Percentiles rank a stretch among this genome's conserved stretches.
These are phyloP conservation scores for Phytopythium delawarense DNA, from an alignment of 352 stramenopile genomes.

Conservation along the genomic window DNA sequence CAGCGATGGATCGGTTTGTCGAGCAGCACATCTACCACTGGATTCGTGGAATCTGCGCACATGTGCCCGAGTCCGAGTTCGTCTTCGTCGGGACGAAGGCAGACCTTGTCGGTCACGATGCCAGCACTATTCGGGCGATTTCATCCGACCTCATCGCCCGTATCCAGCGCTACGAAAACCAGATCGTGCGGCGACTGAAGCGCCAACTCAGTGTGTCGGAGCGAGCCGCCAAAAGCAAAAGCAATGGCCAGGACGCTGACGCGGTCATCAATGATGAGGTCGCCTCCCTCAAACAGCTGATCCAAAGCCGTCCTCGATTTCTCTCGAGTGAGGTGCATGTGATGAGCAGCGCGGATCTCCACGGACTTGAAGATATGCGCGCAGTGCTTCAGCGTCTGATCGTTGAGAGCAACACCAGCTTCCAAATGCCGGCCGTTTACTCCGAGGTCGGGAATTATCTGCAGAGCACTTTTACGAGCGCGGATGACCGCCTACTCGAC, in stretches of 20 bases:
- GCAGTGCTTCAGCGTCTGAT: not conserved
- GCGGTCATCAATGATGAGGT: too few species aligned
- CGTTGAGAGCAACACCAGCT: not conserved
- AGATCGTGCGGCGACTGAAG: not conserved
- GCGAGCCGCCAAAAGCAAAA: too few species aligned
- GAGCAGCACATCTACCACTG: slow-evolving; percentile 12
- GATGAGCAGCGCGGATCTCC: not conserved
- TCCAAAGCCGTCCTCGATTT: not conserved
- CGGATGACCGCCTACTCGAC: too few species aligned
- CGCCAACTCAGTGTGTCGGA: too few species aligned
- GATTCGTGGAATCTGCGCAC: not conserved
- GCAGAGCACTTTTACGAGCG: too few species aligned
- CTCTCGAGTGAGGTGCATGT: not conserved
- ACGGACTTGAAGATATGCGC: not conserved
- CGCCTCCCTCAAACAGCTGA: not conserved
- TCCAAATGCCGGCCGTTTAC: not conserved
- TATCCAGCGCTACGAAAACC: too few species aligned
- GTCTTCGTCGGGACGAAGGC: not conserved
- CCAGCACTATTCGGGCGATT: not conserved
- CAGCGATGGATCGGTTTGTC: slow-evolving; percentile 11
- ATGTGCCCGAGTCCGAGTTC: not conserved
- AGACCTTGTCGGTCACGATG: not conserved
- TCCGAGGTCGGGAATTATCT: not conserved
- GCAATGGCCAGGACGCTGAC: too few species aligned
- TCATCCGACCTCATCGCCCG: not conserved